Percentiles rank a stretch among this genome's conserved stretches.
phyloP scores from a whole-genome alignment of 2,329 filamentous ascomycete genomes.

The Lomentospora prolificans region DNA sequence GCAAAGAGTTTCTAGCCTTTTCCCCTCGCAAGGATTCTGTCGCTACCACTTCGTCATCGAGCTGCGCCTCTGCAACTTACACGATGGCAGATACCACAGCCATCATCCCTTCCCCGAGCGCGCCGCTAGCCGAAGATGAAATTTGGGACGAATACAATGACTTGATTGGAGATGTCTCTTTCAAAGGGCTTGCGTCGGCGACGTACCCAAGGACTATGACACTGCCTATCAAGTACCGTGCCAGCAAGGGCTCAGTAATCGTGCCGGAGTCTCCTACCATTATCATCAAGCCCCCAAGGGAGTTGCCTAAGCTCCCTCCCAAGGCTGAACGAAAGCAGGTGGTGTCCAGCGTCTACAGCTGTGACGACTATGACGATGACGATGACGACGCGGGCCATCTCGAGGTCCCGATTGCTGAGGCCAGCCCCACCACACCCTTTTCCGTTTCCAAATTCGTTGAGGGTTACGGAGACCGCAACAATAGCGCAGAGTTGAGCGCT shows the following conservation, averaged over 20 bases:
- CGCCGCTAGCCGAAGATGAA: conserved; percentile 68
- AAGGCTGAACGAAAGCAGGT: not conserved
- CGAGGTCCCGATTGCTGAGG: conserved; percentile 6
- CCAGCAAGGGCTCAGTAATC: not conserved
- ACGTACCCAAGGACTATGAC: conserved; percentile 17
- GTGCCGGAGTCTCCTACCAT: conserved; percentile 5
- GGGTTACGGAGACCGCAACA: conserved; percentile 15
- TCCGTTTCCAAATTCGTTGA: conserved; percentile 28
- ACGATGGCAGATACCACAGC: conserved; percentile 56
- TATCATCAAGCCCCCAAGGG: not conserved
- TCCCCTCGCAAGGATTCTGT: conserved; percentile 64
- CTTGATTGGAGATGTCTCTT: conserved; percentile 56
- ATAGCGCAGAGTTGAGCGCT: conserved; percentile 12
- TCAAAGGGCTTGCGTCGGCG: conserved; percentile 37
- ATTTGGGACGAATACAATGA: conserved; percentile 94
- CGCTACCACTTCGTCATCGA: conserved; percentile 49
- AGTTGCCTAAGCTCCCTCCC: not conserved
- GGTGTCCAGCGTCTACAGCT: conserved; percentile 5
- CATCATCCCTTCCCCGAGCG: conserved; percentile 50
- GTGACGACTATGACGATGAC: not conserved
- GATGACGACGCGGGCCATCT: not conserved
- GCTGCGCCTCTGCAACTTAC: conserved; percentile 50
- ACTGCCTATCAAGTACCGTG: not conserved
- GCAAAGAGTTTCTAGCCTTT: conserved; percentile 63
- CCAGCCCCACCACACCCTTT: conserved; percentile 31